A percentile compares a stretch with the other conserved stretches of the same genome.
These are phyloP conservation scores for Protostelium mycophagum DNA, from an alignment of 78 protist species.

Conservation along the genomic window DNA sequence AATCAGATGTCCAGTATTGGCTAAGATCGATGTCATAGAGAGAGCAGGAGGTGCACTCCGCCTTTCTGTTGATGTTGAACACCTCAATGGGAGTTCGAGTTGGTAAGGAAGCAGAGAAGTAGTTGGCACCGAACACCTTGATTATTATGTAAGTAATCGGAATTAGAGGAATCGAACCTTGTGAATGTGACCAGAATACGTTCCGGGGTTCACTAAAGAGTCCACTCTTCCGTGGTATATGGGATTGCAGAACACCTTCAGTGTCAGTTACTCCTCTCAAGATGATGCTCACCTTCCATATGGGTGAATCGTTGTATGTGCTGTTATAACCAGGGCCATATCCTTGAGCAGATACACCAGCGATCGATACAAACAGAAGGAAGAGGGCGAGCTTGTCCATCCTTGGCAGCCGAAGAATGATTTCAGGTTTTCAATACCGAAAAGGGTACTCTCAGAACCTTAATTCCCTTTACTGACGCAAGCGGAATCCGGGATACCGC, in stretches of 20 bases:
- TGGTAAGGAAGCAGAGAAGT: background rate
- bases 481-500: too few relatives aligned
- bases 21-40: background rate
- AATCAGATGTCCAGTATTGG: background rate
- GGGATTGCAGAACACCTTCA: background rate
- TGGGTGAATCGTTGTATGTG: background rate
- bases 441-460: too few relatives aligned
- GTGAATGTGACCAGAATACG: background rate
- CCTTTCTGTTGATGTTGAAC: background rate
- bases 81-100: background rate
- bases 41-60: background rate
- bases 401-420: too few relatives aligned
- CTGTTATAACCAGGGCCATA: background rate
- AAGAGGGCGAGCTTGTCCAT: too few relatives aligned
- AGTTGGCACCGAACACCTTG: background rate
- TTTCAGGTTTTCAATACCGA: too few relatives aligned
- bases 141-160: background rate
- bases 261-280: too few relatives aligned
- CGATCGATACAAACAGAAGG: too few relatives aligned
- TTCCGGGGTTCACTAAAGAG: background rate
- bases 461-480: too few relatives aligned
- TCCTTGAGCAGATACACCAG: too few relatives aligned
- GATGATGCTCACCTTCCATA: background rate
- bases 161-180: background rate
- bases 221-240: background rate